Base-by-base conservation (phyloP, 495 filamentous ascomycete genomes). In the Viridothelium virens region DNA sequence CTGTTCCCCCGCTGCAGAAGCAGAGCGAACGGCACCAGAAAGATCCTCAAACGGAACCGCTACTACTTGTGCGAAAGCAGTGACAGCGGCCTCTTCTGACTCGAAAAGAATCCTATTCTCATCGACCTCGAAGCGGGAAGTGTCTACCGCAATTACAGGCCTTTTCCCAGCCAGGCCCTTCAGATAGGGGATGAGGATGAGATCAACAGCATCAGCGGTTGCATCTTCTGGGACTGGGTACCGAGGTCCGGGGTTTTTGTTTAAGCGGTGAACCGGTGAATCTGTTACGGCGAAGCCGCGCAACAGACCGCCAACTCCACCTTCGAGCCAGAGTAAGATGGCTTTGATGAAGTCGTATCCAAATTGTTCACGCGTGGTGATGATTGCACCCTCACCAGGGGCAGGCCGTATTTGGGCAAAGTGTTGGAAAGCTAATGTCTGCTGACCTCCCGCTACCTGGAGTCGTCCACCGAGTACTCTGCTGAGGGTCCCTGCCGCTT, bases 311-410 rank as follows among this genome's bases (percentile, higher is more conserved):
- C 79, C 77, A 31, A 81, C 72, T 10, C 86, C 86, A 3, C 82
- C 82, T 56, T 84, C 82, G 2, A 88, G 71, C 81, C 85, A 89
- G 5, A 87, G 79, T 3, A 86, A 59, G 25, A 88, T 86, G 2
- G 86, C 85, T 72, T 83, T 85, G 2, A 88, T 67, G 69, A 89
- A 89, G 63, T 88, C 86, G 67, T 87, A 87, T n/a, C 78, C 84
- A 39, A 82, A 78, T 62, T 84, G 83, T 34, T 80, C 72, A 5
- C 77, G 68, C 7, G 69, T 72, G n/a, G 77, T 71, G 18, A 81
- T 72, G 0, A 74, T 70, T 38, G 76, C 71, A 64, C 86, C 84
- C 6, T 77, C 79, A 5, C 79, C 81, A 1, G 82, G 78, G 5
- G 82, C 79, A 7, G 61, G 66, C 2, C 88, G 80, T 31, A 72